Base-by-base conservation (phyloP, 1,284 basidiomycete species). In the Ganoderma lingzhi region DNA sequence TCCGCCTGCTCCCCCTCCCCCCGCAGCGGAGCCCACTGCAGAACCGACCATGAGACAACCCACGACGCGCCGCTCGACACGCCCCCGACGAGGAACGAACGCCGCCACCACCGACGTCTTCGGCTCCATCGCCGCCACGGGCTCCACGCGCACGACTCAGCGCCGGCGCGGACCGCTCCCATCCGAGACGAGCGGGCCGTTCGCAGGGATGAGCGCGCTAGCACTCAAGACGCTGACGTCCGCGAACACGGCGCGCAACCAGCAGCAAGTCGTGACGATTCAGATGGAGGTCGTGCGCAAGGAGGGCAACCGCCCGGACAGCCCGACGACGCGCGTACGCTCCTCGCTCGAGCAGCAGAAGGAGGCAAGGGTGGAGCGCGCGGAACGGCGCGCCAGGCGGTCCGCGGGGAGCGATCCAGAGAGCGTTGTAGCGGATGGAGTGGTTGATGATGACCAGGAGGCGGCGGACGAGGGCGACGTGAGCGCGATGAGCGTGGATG, bases 241-340 rank as follows among this genome's bases (percentile, higher is more conserved):
- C 19, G 84, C 87, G 44, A 94, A 94, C 77, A 94, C 93, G 4
- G 79, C 82, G 60, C 87, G 82, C 76, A 94, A 94, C 73, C 91
- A 94, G 79, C 81, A 84, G 62, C 92, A 90, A 65, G 75, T 89
- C 37, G 84, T 84, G 3, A 86, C 83, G 68, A 78, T 93, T 44
- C 86, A 90, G 78, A 90, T 84, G 59, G 87, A 91, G 78, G 86
- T 96, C 30, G 82, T 96, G 39, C 85, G 90, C 59, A 91, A 87
- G 76, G 85, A 89, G 44, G 94, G 94, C 32, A 81, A 83, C 28
- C 82, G 95, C 66, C 95, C 95, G 14, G 93, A 92, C 68, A 95
- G 92, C 77, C 94, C 94, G 2, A 87, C 85, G 23, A 88, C 91
- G 62, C 95, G 93, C 79, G 87, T 93, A 55, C 87, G 87, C 74